Base-by-base conservation (phyloP, 495 filamentous ascomycete species). In the Viridothelium virens region DNA sequence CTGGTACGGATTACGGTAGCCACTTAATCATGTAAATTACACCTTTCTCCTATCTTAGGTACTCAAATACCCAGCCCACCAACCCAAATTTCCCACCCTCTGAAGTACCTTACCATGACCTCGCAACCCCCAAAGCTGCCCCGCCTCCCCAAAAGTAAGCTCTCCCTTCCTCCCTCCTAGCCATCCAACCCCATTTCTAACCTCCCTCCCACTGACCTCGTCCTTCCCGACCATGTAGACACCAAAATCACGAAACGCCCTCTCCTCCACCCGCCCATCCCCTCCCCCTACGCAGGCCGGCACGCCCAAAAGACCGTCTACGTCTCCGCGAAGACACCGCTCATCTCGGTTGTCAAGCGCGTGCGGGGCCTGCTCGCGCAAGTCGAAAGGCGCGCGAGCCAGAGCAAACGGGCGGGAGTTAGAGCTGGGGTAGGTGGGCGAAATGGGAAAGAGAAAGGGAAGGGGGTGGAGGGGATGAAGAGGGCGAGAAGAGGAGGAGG, bases 261-360 rank as follows among this genome's bases (percentile, higher is more conserved):
- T 12, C 83, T 96, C 74, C 83, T 86, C 25, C 89, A 87, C 77
- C 85, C 85, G 47, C 78, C 83, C 61, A 83, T 87, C 62, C 77
- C 85, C 70, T 80, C 84, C 59, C 85, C 85, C 68, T 81, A 78
- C 76, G 71, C 82, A 65, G 80, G 77, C 67, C 68, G 79, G 66
- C 69, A 71, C 53, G 70, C 79, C 50, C 80, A 79, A 14, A 90
- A 90, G 75, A 75, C 86, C 68, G 81, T 98, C 80, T 96, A 96
- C 78, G 79, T 97, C n/a, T 87, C 88, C 10, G 75, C 85, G 59
- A 77, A 76, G 2, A 86, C 91, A 0, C 89, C 90, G 12, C 91
- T 96, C 80, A 87, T 95, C 76, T 84, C 87, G n/a, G 83, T 86
- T 12, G 82, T 96, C 16, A 90, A 91, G 76, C 90, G 92, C 68